Evolutionary conservation across 2,329 filamentous ascomycete genomes (phyloP).

Genomic region (Cladophialophora psammophila): DNA sequence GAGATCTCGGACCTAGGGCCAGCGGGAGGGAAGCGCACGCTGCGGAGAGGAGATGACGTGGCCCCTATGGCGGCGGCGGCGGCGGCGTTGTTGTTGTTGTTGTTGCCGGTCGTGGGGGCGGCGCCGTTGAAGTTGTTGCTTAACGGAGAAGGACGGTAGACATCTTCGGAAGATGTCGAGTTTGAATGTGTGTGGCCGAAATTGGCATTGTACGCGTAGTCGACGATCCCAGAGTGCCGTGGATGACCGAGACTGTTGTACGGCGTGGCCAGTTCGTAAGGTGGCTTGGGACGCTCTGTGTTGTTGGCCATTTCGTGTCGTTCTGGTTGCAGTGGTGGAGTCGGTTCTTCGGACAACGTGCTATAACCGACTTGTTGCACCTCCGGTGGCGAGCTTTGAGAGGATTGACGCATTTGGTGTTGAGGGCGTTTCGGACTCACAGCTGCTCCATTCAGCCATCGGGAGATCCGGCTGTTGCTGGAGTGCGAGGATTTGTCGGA

Average conservation of each 20-base stretch:
- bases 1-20: constrained; percentile 5
- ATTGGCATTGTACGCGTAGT: constrained; percentile 34
- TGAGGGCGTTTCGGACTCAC: constrained; percentile 18
- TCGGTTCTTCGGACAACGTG: constrained; percentile 19
- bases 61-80: not conserved
- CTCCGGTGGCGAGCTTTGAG: constrained; percentile 20
- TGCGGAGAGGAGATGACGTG: constrained; percentile 14
- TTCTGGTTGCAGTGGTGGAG: constrained; percentile 25
- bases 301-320: constrained; percentile 37
- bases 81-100: not conserved
- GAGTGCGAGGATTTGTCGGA: constrained; percentile 33
- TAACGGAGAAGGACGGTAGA: constrained; percentile 11
- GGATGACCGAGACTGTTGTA: constrained; percentile 36
- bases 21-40: constrained; percentile 16
- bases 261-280: constrained; percentile 36
- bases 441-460: constrained; percentile 34
- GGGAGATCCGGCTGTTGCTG: constrained; percentile 30
- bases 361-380: constrained; percentile 24
- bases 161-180: constrained; percentile 21
- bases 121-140: constrained; percentile 13
- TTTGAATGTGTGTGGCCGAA: constrained; percentile 35
- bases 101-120: not conserved
- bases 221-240: constrained; percentile 29
- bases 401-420: constrained; percentile 12
- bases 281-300: constrained; percentile 35